Base-by-base conservation (phyloP, 441 rosid species). In the Macaranga tanarius region DNA sequence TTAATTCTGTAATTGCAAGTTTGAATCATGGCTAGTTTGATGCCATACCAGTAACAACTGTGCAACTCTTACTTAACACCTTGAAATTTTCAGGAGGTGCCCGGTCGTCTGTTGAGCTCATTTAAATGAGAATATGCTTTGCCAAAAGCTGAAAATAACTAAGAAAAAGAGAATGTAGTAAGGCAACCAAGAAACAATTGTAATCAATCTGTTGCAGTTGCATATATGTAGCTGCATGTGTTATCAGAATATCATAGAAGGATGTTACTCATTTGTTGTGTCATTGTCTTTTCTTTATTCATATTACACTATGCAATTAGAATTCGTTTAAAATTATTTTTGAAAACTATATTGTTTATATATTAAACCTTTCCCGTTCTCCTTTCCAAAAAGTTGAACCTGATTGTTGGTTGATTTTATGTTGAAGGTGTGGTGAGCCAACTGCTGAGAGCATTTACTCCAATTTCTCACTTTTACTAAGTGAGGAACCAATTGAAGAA, bases 381-480 rank as follows among this genome's bases (percentile, higher is more conserved):
- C 38, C 38, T 54, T 28, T 54, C 54, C 10, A 23, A 17, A 13
- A 45, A 19, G 34, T 51, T 42, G 59, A 47, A 67, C 51, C 19
- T 70, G 22, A 60, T 70, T 62, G 48, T 28, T 26, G 45, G 3
- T 62, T 47, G 22, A 38, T 64, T 69, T 67, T 69, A 7, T 75
- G 63, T 57, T 84, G 61, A 79, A 92, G 99, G 75, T 94, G 99
- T 58, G 87, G 92, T 40, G 85, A 85, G 76, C 86, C 87, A 66
- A 85, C 92, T 34, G 92, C 92, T 12, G 88, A 89, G 82, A 67
- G 90, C 67, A 72, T 94, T 16, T 95, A 84, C 88, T 80, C 92
- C 83, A 88, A 90, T 84, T 87, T 95, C 82, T 84, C 94, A 2
- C 72, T 95, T 16, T 69, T 92, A 75, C 88, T 95, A 22, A 82